Conservation (phyloP, 2,329 filamentous ascomycete species). For the Bertia moriformis region DNA sequence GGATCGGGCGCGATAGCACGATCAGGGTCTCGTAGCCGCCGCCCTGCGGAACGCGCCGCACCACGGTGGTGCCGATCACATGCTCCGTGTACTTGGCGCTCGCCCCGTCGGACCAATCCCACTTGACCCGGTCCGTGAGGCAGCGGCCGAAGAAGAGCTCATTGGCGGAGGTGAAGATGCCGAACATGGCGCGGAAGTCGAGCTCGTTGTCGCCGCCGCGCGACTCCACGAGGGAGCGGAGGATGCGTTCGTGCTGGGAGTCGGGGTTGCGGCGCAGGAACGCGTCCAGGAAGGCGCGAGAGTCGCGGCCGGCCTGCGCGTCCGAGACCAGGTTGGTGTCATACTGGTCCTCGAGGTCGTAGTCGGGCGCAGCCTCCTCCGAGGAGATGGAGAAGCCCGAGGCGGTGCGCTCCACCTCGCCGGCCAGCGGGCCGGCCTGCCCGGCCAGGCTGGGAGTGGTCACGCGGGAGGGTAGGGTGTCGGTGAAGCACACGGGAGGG, state of each 20-base stretch:
- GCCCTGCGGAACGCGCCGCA: slow-evolving; percentile 25
- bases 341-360: slow-evolving; percentile 20
- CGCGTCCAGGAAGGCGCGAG: neutral
- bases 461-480: slow-evolving; percentile 2
- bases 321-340: slow-evolving; percentile 15
- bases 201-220: slow-evolving; percentile 25
- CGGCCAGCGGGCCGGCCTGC: slow-evolving; percentile 16
- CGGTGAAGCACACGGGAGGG: slow-evolving; percentile 1
- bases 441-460: slow-evolving; percentile 3
- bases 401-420: slow-evolving; percentile 32
- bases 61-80: slow-evolving; percentile 48
- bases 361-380: slow-evolving; percentile 12
- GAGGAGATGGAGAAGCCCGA: slow-evolving; percentile 32
- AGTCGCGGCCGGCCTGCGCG: neutral
- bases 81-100: slow-evolving; percentile 33
- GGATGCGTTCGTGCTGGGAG: slow-evolving; percentile 39
- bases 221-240: slow-evolving; percentile 34
- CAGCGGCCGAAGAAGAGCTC: slow-evolving; percentile 45
- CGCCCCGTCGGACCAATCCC: slow-evolving; percentile 43
- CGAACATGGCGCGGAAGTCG: slow-evolving; percentile 39
- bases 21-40: slow-evolving; percentile 49
- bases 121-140: slow-evolving; percentile 39
- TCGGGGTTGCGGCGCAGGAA: slow-evolving; percentile 27
- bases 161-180: slow-evolving; percentile 45
- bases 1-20: slow-evolving; percentile 41